Evolutionary conservation across 2,329 filamentous ascomycete species (phyloP), one percentile per base, ranked within the genome.

Genomic region (Periconia sp.): DNA sequence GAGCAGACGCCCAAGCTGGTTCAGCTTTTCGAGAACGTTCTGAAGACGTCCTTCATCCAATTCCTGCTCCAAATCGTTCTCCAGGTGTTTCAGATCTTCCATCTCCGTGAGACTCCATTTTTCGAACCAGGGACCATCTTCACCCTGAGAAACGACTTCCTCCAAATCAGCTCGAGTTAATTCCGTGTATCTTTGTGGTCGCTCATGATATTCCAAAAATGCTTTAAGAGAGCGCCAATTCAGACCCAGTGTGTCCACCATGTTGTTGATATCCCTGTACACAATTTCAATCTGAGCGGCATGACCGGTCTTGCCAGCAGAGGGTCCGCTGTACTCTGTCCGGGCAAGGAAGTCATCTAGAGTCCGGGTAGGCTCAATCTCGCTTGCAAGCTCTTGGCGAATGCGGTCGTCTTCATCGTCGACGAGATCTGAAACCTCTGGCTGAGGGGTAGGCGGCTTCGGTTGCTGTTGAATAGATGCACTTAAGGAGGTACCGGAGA

Each of bases 211-310:
- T 41, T 81, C 78, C 30, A 92, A 70, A 57, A 81, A 86, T 0
- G 78, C 74, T 15, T 76, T 70, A 29, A 86, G 59, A 6, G 79
- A 84, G 12, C 92, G 81, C 5, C 88, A 84, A 64, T 97, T 97
- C 36, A 96, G 80, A 8, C 92, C 92, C 28, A 97, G 75, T 0
- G 89, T 92, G 59, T 96, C 90, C 30, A 99, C 85, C 94, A 97
- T 99, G 10, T 88, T 88, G 68, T 94, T 92, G 65, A 92, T 88
- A 59, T 92, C 89, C 31, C 87, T 81, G 66, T 89, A 94, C 37
- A 79, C 62, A 37, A 71, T 71, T 57, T 80, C 75, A 42, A 80
- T 76, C 54, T 78, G 70, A 18, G 72, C 75, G 19, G 72, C 66
- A 31, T 68, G 59, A 7, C 75, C 77, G 22, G 65, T 58, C 47